Percentiles rank a stretch among this genome's conserved stretches.
Conservation (phyloP, 2,329 filamentous ascomycete genomes). For the Capronia coronata region DNA sequence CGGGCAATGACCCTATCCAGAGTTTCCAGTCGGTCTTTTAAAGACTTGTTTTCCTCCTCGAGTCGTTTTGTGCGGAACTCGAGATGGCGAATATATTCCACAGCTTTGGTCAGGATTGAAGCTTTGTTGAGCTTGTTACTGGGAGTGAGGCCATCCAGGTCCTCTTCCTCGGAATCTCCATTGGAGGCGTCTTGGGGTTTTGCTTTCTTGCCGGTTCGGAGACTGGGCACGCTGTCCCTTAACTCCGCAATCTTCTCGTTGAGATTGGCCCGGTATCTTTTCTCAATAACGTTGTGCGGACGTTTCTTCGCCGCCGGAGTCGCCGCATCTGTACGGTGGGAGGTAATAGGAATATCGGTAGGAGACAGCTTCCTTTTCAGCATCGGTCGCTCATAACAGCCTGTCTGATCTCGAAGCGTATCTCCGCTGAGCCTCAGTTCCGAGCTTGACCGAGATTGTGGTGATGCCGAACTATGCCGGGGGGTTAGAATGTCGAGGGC, state of each 20-base stretch:
- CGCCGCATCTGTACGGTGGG: constrained; percentile 57
- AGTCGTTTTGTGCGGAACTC: constrained; percentile 84
- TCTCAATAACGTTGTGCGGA: constrained; percentile 97
- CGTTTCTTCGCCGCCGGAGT: constrained; percentile 68
- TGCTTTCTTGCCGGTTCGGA: constrained; percentile 70
- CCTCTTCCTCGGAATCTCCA: constrained; percentile 71
- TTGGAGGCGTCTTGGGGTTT: constrained; percentile 49
- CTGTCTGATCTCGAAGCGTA: constrained; percentile 21
- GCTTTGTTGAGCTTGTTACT: constrained; percentile 96
- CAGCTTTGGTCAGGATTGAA: constrained; percentile 91
- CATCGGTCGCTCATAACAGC: constrained; percentile 23
- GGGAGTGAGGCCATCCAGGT: constrained; percentile 72
- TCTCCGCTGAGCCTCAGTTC: constrained; percentile 28
- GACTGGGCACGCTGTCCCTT: constrained; percentile 82
- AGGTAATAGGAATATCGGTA: constrained; percentile 48
- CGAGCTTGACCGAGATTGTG: constrained; percentile 23
- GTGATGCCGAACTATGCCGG: constrained; percentile 28
- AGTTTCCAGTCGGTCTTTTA: constrained; percentile 75
- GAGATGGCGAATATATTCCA: constrained; percentile 89
- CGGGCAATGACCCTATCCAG: constrained; percentile 61
- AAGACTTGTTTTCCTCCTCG: constrained; percentile 69
- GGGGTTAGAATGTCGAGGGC: constrained; percentile 27
- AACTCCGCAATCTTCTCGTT: constrained; percentile 96
- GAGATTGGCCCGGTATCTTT: constrained; percentile 88
- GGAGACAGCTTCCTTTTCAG: constrained; percentile 66